phyloP scores from a whole-genome alignment of 305 asterid species.

The Nicotiana rustica region DNA sequence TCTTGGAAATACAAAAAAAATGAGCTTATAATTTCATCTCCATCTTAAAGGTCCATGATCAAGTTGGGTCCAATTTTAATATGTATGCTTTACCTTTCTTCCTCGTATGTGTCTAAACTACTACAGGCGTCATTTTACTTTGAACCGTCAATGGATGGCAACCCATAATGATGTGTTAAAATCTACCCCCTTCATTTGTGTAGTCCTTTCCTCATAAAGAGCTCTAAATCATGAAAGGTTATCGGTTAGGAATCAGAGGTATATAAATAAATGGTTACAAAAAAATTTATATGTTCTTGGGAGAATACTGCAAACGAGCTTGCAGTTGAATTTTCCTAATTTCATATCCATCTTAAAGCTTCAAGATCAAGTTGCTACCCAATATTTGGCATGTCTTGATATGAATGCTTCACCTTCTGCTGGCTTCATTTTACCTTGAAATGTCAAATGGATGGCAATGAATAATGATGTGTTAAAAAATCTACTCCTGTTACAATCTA shows the following conservation, averaged over 20 bases:
- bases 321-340: background rate
- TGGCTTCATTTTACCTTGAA: constrained; percentile 20
- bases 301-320: background rate
- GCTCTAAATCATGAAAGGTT: constrained; percentile 3
- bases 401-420: background rate
- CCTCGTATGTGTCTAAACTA: constrained; percentile 10
- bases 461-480: constrained; percentile 14
- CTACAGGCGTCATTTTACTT: constrained; percentile 7
- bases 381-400: constrained; percentile 3
- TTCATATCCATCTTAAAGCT: constrained; percentile 15
- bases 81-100: constrained; percentile 27
- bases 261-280: background rate
- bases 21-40: background rate
- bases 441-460: background rate
- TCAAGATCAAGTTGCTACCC: background rate
- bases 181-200: background rate
- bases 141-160: background rate
- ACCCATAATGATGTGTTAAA: background rate
- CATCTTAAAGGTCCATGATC: background rate
- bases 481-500: constrained; percentile 22
- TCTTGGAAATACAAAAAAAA: background rate
- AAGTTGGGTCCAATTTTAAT: constrained; percentile 3
- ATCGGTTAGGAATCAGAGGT: background rate
- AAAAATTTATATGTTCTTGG: background rate
- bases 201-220: constrained; percentile 7